Evolutionary conservation across 1,284 basidiomycete species (phyloP).

Genomic region (Melampsora americana): DNA sequence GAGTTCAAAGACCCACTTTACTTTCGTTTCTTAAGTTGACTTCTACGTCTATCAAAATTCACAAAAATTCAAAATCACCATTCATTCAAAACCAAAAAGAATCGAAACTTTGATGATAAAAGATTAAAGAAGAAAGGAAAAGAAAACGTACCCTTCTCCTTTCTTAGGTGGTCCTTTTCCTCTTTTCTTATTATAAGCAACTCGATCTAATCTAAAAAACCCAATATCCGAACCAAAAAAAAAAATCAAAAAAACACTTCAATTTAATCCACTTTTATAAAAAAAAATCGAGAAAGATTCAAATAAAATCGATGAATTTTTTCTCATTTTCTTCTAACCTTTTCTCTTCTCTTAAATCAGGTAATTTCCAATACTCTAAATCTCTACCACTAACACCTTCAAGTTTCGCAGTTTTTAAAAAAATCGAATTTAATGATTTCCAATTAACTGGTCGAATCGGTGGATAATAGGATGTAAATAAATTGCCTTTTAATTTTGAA

Average conservation of each 20-base stretch:
- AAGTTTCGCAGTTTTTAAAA: conserved; percentile 29
- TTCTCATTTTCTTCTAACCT: too few species aligned
- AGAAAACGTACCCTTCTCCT: conserved; percentile 39
- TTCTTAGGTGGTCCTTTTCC: conserved; percentile 44
- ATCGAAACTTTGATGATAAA: background rate
- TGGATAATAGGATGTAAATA: conserved; percentile 32
- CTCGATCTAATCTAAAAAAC: conserved; percentile 26
- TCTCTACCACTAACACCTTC: conserved; percentile 32
- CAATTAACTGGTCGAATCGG: conserved; percentile 36
- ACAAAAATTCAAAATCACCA: conserved; percentile 1
- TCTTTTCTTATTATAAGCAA: conserved; percentile 39
- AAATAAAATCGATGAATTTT: background rate
- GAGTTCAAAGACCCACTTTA: background rate
- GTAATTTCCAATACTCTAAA: conserved; percentile 43
- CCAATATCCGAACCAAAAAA: background rate
- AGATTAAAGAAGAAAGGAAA: background rate
- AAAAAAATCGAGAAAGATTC: background rate
- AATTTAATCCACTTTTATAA: background rate
- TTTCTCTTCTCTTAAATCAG: conserved; percentile 43
- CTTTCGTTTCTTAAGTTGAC: conserved; percentile 20
- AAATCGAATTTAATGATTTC: conserved; percentile 27
- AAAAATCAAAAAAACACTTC: background rate
- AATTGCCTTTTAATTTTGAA: conserved; percentile 32
- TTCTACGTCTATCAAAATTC: conserved; percentile 12
- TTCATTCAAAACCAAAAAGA: background rate